phyloP scores from a whole-genome alignment of 78 protist species.

The Goniomonas avonlea region DNA sequence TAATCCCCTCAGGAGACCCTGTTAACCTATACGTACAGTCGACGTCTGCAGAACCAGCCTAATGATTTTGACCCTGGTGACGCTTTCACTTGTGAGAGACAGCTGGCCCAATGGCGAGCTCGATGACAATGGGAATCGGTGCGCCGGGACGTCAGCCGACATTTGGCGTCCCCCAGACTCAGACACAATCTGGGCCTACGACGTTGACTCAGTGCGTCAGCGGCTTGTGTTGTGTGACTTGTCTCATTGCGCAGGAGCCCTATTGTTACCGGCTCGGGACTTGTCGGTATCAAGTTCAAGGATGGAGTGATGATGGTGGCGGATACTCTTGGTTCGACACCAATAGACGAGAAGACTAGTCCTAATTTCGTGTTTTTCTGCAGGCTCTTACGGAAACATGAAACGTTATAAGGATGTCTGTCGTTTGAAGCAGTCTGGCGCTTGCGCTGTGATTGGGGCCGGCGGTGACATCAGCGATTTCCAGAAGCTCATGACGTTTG shows the following conservation, averaged over 20 bases:
- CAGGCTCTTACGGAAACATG: conserved; percentile 24
- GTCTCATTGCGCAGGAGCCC: conserved; percentile 34
- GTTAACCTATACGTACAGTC: too few relatives aligned
- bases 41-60: too few relatives aligned
- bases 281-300: conserved; percentile 25
- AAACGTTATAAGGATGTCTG: not conserved
- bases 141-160: too few relatives aligned
- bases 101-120: too few relatives aligned
- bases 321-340: conserved; percentile 29
- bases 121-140: too few relatives aligned
- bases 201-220: too few relatives aligned
- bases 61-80: too few relatives aligned
- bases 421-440: not conserved
- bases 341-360: not conserved
- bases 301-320: conserved; percentile 35
- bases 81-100: too few relatives aligned
- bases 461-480: conserved; percentile 32
- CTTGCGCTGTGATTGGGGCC: conserved; percentile 5
- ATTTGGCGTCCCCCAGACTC: too few relatives aligned
- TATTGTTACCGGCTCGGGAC: conserved; percentile 20
- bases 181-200: too few relatives aligned
- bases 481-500: conserved; percentile 15
- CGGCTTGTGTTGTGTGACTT: too few relatives aligned
- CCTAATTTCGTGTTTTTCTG: not conserved
- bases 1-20: too few relatives aligned